Conservation (phyloP, 441 rosid species). For the Adansonia grandidieri region DNA sequence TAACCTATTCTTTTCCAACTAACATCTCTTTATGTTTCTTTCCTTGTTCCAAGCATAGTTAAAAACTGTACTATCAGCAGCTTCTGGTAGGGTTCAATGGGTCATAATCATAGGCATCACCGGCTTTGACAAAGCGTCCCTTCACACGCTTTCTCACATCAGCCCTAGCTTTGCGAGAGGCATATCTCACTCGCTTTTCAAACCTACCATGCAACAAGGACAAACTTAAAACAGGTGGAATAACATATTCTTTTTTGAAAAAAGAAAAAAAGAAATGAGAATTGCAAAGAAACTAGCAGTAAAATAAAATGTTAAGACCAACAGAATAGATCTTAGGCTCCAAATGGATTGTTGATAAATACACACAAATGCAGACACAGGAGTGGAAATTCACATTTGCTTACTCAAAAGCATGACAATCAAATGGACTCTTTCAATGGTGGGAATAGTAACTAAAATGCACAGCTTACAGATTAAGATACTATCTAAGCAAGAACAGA, state of each 20-base stretch:
- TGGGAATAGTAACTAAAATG: background rate
- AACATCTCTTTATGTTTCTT: constrained; percentile 31
- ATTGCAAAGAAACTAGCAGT: background rate
- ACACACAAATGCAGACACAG: background rate
- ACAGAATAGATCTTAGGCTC: background rate
- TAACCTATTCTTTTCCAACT: constrained; percentile 33
- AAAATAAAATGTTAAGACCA: background rate
- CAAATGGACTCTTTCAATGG: background rate
- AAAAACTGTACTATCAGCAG: constrained; percentile 61
- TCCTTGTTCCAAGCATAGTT: constrained; percentile 42
- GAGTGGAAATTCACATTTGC: background rate
- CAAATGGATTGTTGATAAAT: background rate
- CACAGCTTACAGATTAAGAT: background rate
- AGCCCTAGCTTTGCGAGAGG: constrained; percentile 98
- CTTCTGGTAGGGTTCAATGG: constrained; percentile 86
- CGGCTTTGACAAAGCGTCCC: constrained; percentile 97
- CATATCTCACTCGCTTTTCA: constrained; percentile 94
- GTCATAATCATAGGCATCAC: constrained; percentile 94
- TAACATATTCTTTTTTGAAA: too few species aligned
- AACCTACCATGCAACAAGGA: constrained; percentile 53
- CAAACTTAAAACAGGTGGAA: constrained; percentile 12
- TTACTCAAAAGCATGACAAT: background rate
- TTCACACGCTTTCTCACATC: constrained; percentile 96
- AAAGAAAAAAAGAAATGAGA: too few species aligned
- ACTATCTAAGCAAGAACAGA: background rate